Conservation (phyloP, 208 protist species). For the Wallacemonas sp. region DNA sequence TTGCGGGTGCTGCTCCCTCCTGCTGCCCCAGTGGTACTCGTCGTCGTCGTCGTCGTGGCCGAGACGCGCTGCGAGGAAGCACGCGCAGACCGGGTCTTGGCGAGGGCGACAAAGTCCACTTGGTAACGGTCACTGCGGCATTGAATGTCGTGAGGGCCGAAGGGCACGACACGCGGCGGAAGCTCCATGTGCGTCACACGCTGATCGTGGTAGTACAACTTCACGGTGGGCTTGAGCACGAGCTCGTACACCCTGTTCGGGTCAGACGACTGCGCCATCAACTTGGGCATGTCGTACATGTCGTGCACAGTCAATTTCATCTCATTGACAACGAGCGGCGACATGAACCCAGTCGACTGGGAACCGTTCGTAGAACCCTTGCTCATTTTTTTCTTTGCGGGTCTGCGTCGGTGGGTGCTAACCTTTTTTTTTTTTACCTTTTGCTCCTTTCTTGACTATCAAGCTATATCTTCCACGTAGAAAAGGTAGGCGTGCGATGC, state of each 20-base stretch:
- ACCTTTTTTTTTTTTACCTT: no score
- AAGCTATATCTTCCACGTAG: no score
- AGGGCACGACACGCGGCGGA: slow-evolving; percentile 31
- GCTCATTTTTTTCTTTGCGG: no score
- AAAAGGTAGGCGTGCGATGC: no score
- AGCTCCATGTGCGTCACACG: slow-evolving; percentile 43
- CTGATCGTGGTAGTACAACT: slow-evolving; percentile 52
- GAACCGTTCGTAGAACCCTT: no score
- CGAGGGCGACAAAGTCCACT: slow-evolving; percentile 43
- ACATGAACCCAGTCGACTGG: no score
- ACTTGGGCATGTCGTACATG: slow-evolving; percentile 60
- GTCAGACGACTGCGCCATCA: slow-evolving; percentile 45
- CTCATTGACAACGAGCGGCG: slow-evolving; percentile 15
- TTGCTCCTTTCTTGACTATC: no score
- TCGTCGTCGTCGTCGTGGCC: slow-evolving; percentile 18
- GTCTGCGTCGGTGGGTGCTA: no score
- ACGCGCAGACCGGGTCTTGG: slow-evolving; percentile 4
- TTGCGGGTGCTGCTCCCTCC: not conserved
- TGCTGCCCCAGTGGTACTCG: slow-evolving; percentile 5
- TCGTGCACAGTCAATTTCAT: slow-evolving; percentile 47
- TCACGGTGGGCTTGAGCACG: slow-evolving; percentile 47
- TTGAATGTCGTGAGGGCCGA: slow-evolving; percentile 44
- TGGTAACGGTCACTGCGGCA: slow-evolving; percentile 40
- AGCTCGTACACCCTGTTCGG: slow-evolving; percentile 39
- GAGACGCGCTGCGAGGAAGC: slow-evolving; percentile 10